These are phyloP conservation scores for Syncephalastrum monosporum DNA, from an alignment of 371 early-diverging fungal genomes.

Conservation along the genomic window DNA sequence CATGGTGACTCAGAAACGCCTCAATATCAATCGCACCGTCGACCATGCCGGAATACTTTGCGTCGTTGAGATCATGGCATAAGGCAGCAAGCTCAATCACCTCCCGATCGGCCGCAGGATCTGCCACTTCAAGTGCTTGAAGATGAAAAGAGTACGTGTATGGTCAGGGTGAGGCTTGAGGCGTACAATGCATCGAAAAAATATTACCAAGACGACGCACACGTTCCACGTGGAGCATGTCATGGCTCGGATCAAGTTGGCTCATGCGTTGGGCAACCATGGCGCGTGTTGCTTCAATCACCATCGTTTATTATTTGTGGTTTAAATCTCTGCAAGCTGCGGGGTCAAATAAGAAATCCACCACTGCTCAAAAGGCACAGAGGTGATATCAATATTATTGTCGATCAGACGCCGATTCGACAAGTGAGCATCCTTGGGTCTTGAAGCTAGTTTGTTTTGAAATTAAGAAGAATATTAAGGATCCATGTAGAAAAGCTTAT, in stretches of 20 bases:
- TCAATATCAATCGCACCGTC: conserved; percentile 42
- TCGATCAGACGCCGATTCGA: conserved; percentile 56
- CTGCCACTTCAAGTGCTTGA: conserved; percentile 42
- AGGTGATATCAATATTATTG: conserved; percentile 48
- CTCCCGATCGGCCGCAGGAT: conserved; percentile 47
- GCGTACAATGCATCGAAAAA: too few relatives aligned
- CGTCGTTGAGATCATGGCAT: conserved; percentile 77
- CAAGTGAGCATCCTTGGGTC: conserved; percentile 68
- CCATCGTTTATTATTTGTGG: too few relatives aligned
- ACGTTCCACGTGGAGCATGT: conserved; percentile 75
- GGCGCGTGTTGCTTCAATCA: conserved; percentile 32
- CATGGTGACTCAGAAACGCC: conserved; percentile 41
- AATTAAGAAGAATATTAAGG: background rate
- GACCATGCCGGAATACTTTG: conserved; percentile 52
- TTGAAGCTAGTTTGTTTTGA: conserved; percentile 31
- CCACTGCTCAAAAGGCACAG: conserved; percentile 63
- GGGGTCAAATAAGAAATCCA: conserved; percentile 18
- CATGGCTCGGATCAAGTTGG: conserved; percentile 74
- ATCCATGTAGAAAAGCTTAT: background rate
- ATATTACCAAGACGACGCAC: conserved; percentile 61
- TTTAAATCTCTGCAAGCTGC: too few relatives aligned
- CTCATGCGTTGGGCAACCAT: conserved; percentile 70
- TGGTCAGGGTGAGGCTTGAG: background rate
- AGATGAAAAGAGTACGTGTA: background rate
- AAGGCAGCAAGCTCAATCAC: conserved; percentile 72